Evolutionary conservation across 306 rosid genomes (phyloP), one percentile per base, ranked within the genome.

Genomic region (Citrullus amarus): DNA sequence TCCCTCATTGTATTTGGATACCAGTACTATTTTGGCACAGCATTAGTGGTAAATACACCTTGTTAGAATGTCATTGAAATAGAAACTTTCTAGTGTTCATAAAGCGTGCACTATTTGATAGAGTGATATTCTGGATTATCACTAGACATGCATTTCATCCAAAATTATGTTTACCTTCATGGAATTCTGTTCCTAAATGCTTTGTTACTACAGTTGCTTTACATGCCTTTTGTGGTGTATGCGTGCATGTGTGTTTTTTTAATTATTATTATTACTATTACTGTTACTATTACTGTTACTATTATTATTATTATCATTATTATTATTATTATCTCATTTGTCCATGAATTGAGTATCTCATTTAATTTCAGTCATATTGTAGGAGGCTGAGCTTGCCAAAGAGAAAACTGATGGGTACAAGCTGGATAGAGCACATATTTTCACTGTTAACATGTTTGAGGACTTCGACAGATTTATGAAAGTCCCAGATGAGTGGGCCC

Each of bases 361-460:
- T 57, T 77, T 59, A 38, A 36, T 77, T 77, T 77, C 22, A 28
- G 38, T 61, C 2, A 20, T 77, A 56, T 78, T 80, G 41, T 80
- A 95, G 98, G 98, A 92, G 83, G 98, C 98, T 5, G 97, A 95
- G 80, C 90, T 92, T 62, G 98, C 97, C 41, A 92, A 82, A 79
- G 98, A 92, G 86, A 92, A 86, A 84, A 91, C 96, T 8, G 89
- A 94, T 62, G 98, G 96, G 9, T 94, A 94, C 83, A 95, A 91
- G 75, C 73, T 95, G 88, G 98, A 95, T 59, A 88, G 89, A 0
- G 67, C 90, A 0, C 98, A 95, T 78, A 87, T 95, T 22, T 95
- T 95, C 84, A 72, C 91, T 0, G 92, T 92, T 25, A 92, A 70
- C 82, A 91, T 90, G 97, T 95, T 92, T 30, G 92, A 92, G 63